Base-by-base conservation (phyloP, 768 basidiomycete genomes). In the Rhizopogon vinicolor region DNA sequence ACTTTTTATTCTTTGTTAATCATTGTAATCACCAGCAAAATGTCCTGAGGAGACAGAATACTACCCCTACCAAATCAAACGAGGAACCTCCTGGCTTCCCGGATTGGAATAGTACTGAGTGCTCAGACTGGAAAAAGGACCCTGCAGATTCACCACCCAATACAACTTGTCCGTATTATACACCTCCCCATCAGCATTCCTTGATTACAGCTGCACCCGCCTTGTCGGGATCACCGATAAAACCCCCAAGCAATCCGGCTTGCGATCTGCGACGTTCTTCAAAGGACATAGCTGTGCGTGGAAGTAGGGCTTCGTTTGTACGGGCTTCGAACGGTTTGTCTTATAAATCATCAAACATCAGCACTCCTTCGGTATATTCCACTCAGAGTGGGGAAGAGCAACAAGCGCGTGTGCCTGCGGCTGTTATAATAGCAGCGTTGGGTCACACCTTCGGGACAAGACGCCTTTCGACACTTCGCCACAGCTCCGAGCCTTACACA, bases 391-490 rank as follows among this genome's bases (percentile, higher is more conserved):
- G 67, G 8, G 74, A 75, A 58, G 71, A 73, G 41, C 65, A 60
- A 10, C 64, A 68, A 53, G 55, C 63, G 19, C 71, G 66, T 18
- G 64, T 61, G 25, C 72, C 66, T 28, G 58, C 64, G 5, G 72
- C 67, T 56, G 61, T 74, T n/a, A 67, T 77, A 39, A 52, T 72
- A 54, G 74, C 76, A 25, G 74, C 74, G 13, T 64, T 74, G 49
- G 72, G 65, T 37, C 65, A 64, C 48, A 58, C 60, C n/a, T 10
- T 52, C 25, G 65, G 63, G 46, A 57, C 59, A 5, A 56, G 62
- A 18, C 46, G 60, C 45, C 62, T 64, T 14, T 22, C 48, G n/a
- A 52, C 54, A 16, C 58, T 58, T 37, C 56, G 55, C 3, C 42
- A 49, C 12, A 66, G 57, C 43, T 56, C 60, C 10, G 53, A 53